Conservation (phyloP, 176 grass and related monocot species). For the Phyllostachys edulis region DNA sequence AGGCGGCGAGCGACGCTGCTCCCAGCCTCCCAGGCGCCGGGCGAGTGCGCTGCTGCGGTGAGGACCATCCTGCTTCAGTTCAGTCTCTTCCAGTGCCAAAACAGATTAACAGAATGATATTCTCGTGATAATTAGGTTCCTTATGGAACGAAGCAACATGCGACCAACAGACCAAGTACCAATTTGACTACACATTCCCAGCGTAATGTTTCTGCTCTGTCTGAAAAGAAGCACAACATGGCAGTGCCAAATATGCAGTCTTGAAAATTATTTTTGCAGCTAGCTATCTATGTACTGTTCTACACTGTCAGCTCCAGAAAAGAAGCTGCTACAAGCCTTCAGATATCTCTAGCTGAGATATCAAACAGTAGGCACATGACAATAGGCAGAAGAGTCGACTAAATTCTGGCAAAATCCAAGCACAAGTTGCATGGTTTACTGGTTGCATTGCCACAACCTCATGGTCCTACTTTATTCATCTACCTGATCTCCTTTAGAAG, state of each 20-base stretch:
- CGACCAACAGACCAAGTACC: too few species aligned
- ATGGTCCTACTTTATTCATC: not conserved
- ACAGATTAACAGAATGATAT: too few species aligned
- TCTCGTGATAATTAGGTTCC: too few species aligned
- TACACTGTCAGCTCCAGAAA: constrained; percentile 10
- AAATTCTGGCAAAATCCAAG: not conserved
- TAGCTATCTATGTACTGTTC: not conserved
- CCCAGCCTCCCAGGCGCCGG: too few species aligned
- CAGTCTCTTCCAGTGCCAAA: too few species aligned
- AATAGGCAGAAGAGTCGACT: not conserved
- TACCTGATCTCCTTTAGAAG: not conserved
- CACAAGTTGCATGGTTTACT: constrained; percentile 13
- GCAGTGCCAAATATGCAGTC: not conserved
- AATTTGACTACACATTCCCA: not conserved
- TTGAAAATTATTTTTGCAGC: not conserved
- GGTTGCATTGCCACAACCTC: not conserved
- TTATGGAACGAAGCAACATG: too few species aligned
- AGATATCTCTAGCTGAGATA: constrained; percentile 10
- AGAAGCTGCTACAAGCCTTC: not conserved
- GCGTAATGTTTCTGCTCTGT: not conserved
- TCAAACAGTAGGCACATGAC: not conserved
- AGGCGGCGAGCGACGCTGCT: too few species aligned
- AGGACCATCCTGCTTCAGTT: too few species aligned
- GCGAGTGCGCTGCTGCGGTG: too few species aligned
- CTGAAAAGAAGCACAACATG: not conserved